These are phyloP conservation scores for Aspergillus taichungensis DNA, from an alignment of 495 filamentous ascomycete species.

Conservation along the genomic window DNA sequence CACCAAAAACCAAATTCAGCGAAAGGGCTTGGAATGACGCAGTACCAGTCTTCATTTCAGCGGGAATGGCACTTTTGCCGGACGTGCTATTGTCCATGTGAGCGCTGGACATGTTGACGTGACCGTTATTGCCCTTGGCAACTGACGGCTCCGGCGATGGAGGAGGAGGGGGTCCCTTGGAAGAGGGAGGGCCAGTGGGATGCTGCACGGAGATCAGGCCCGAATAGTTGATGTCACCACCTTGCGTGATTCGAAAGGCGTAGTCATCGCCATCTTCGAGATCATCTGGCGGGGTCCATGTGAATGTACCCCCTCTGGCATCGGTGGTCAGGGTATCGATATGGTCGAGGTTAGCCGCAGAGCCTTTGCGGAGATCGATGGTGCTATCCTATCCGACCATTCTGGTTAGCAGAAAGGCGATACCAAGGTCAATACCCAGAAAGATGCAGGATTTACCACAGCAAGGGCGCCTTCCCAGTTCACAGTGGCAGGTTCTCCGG, in stretches of 20 bases:
- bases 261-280: constrained; percentile 34
- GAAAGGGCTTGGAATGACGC: constrained; percentile 7
- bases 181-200: constrained; percentile 1
- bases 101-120: background rate
- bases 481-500: constrained; percentile 32
- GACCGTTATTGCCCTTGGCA: constrained; percentile 11
- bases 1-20: constrained; percentile 6
- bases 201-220: constrained; percentile 23
- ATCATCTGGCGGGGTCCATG: constrained; percentile 30
- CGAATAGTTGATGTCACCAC: constrained; percentile 37
- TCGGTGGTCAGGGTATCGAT: constrained; percentile 30
- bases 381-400: constrained; percentile 25
- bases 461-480: constrained; percentile 33
- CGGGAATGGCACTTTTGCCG: constrained; percentile 7
- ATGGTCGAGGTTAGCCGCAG: constrained; percentile 26
- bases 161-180: constrained; percentile 2
- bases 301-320: constrained; percentile 29
- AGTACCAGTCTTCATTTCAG: constrained; percentile 4
- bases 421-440: background rate
- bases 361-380: constrained; percentile 37
- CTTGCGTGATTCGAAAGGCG: constrained; percentile 39
- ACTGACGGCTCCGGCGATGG: constrained; percentile 7
- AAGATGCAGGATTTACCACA: constrained; percentile 15
- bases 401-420: background rate
- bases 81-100: constrained; percentile 6